Base-by-base conservation (phyloP, 208 protist genomes). In the Leishmania martiniquensis region DNA sequence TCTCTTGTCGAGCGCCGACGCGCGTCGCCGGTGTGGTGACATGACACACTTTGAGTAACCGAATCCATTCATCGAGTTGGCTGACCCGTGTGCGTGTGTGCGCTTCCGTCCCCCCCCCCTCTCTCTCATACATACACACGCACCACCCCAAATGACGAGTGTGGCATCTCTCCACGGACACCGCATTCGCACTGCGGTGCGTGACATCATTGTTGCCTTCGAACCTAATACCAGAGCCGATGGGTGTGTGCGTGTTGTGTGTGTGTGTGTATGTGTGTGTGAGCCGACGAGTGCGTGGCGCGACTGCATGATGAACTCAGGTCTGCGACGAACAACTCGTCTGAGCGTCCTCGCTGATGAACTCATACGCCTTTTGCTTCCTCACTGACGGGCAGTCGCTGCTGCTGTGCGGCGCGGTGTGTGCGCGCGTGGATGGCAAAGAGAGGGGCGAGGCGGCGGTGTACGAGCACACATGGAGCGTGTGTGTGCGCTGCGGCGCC, bases 1-100 rank as follows among this genome's bases (percentile, higher is more conserved):
- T 78, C 81, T 85, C 81, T 85, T 85, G 81, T 85, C 81, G 81
- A 85, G 75, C 77, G 75, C 52, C 60, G 69, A 60, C 75, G 67
- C 69, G 59, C 69, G 37, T 69, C 62, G 57, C 62, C 65, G 54
- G 67, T 63, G 77, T 78, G 81, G 81, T 82, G 77, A 85, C 81
- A 82, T 85, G 81, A 85, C 75, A 85, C 80, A 84, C 77, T 81
- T 81, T 81, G 77, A 71, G 71, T 81, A 76, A 77, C 68, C 42
- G 47, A 37, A 82, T 78, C 72, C 78, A 82, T 82, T 78, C 72
- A 82, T 78, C 63, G 47, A 71, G 42, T 44, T 20, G 42, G 22
- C 66, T 71, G 66, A 39, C 44, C n/a, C 66, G 22, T 71, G 66
- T 39, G 62, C 62, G 45, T 49, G 39, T 20, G 39, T 22, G 55